Percentiles rank a stretch among this genome's conserved stretches.
These are phyloP conservation scores for Russula olivacea DNA, from an alignment of 768 basidiomycete species.

Conservation along the genomic window DNA sequence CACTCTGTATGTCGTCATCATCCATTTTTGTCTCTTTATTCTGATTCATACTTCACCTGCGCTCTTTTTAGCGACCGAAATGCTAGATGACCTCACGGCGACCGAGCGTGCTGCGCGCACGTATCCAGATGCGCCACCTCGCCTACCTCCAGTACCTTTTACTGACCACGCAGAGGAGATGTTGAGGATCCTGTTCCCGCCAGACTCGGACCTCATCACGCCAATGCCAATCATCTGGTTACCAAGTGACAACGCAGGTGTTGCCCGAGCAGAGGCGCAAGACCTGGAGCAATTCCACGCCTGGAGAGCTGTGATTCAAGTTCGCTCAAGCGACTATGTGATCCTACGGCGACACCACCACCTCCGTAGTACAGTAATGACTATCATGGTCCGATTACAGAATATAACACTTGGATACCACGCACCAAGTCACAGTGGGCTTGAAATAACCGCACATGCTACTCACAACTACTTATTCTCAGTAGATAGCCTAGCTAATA, in stretches of 20 bases:
- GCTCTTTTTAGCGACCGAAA: constrained; percentile 53
- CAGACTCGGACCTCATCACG: constrained; percentile 72
- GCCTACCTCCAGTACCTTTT: constrained; percentile 61
- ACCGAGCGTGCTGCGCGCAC: constrained; percentile 75
- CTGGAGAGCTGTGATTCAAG: constrained; percentile 64
- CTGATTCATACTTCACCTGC: neutral
- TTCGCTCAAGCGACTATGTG: constrained; percentile 49
- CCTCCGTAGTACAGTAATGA: too few species aligned
- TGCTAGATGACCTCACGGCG: constrained; percentile 71
- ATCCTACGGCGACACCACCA: constrained; percentile 32
- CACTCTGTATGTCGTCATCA: constrained; percentile 49
- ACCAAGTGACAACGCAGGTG: constrained; percentile 67
- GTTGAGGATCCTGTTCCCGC: constrained; percentile 73
- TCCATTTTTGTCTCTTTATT: neutral
- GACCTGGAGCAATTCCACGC: constrained; percentile 73
- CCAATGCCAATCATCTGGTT: constrained; percentile 79
- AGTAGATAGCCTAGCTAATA: too few species aligned
- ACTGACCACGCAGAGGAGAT: constrained; percentile 73
- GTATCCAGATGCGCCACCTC: constrained; percentile 71
- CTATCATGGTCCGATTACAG: too few species aligned
- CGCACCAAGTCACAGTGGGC: too few species aligned
- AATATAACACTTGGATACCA: too few species aligned
- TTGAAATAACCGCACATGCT: too few species aligned
- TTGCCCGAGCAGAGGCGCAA: constrained; percentile 66
- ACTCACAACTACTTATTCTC: too few species aligned